A percentile compares a stretch with the other conserved stretches of the same genome.
These are phyloP conservation scores for Colletotrichum navitas DNA, from an alignment of 2,329 filamentous ascomycete species.

Conservation along the genomic window DNA sequence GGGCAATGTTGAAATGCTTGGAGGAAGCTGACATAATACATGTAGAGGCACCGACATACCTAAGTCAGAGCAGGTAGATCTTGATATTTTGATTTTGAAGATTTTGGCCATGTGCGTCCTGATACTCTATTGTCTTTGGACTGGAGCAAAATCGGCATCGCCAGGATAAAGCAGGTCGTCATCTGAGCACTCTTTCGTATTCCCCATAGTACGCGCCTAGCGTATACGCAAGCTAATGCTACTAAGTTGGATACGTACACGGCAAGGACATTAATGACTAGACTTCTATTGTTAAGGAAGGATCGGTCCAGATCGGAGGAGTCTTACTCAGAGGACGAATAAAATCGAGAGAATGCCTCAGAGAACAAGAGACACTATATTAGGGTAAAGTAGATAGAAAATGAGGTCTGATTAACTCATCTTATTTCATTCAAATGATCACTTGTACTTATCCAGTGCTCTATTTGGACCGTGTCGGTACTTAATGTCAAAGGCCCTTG, in stretches of 20 bases:
- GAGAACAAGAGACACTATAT: constrained; percentile 7
- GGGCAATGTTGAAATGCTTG: constrained; percentile 25
- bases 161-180: constrained; percentile 28
- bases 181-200: constrained; percentile 3
- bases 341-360: constrained; percentile 22
- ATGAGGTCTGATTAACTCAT: background rate
- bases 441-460: no score
- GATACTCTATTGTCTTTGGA: constrained; percentile 22
- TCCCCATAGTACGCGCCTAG: no score
- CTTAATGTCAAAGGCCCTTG: no score
- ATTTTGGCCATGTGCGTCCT: constrained; percentile 29
- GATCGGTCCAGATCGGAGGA: background rate
- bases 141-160: constrained; percentile 10
- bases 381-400: no score
- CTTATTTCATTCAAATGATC: no score
- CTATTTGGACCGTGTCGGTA: no score
- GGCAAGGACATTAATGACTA: background rate
- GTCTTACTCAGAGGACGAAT: constrained; percentile 24
- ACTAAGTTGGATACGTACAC: background rate
- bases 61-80: constrained; percentile 19
- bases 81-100: constrained; percentile 12
- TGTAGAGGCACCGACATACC: constrained; percentile 14
- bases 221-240: background rate
- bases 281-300: no score
- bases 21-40: constrained; percentile 41